Base-by-base conservation (phyloP, 495 filamentous ascomycete species). In the Penicillium flavigenum region DNA sequence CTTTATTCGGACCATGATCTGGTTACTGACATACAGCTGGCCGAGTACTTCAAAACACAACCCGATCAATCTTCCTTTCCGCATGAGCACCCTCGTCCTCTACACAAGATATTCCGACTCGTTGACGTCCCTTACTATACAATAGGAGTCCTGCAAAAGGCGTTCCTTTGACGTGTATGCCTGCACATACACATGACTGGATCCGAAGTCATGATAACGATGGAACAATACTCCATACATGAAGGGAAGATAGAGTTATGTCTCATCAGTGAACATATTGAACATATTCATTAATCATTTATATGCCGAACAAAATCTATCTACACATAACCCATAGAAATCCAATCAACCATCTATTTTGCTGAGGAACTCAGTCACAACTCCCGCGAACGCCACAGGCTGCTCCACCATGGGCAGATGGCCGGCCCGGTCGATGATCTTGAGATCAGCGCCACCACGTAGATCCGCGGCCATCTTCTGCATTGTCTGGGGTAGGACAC, bases 381-480 rank as follows among this genome's bases (percentile, higher is more conserved):
- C 80, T 43, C 79, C 76, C 59, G 84, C 84, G 69, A 91, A 88
- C 12, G 79, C 81, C 57, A 72, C 70, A 9, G 87, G 86, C 57
- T 86, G 82, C 76, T 94, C 89, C 36, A 82, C 85, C 90, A 94
- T 94, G 4, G 90, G 90, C 72, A 94, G 69, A 74, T 94, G 90
- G 0, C 90, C 90, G 0, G 88, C 86, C 24, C 74, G 69, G 2
- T 86, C 80, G 49, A 92, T 80, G 49, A 86, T 66, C 66, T 75
- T 81, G 55, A 87, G 73, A 65, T 83, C 79, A 0, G 81, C 80
- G 1, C 78, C 83, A 1, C 67, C 66, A 4, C 81, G 83, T 55
- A 88, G 64, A 46, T 74, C 68, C 0, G 71, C 73, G 55, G 79
- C 83, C 78, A 92, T 90, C 27, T 86, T 83, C 51, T 83, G 81